Base-by-base conservation (phyloP, 2,329 filamentous ascomycete genomes). In the Xylariaceae sp. region DNA sequence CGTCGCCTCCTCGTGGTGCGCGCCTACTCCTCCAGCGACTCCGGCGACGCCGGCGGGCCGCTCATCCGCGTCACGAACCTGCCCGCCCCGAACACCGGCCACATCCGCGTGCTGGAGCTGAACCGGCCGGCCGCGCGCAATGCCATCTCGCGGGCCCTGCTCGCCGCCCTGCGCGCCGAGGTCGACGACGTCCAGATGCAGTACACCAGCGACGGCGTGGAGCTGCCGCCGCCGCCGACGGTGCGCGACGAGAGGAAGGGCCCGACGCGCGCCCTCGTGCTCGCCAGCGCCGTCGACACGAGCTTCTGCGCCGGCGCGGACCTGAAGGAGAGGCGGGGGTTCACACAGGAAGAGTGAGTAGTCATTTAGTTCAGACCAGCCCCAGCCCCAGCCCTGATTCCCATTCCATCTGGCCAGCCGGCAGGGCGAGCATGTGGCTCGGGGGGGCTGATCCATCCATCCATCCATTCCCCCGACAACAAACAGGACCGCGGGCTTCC, bases 231-330 rank as follows among this genome's bases (percentile, higher is more conserved):
- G 1, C 32, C 52, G 10, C 51, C 45, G 43, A 64, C 64, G 3
- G 64, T 62, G 0, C 49, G 63, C 0, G 49, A 57, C 4, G 62
- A 67, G 37, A 46, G 66, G 42, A 65, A 59, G 40, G 71, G 70
- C 0, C 71, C 72, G 0, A 95, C 89, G 12, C 68, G 92, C 44
- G 90, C 85, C 2, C 58, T 98, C 46, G 76, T 98, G 25, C 50
- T 98, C 12, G 83, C 86, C 9, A 93, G 85, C 52, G 85, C 86
- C 25, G 73, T 86, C n/a, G 86, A 95, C 48, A 70, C 76, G 16
- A 83, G 80, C 50, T 98, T 98, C 59, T 98, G 92, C 60, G 87
- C 92, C 0, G 92, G 92, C 23, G 92, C 92, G 4, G 92, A 98
- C 56, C 63, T 98, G 51, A 96, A 95, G 57, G 90, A 95, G 67